Evolutionary conservation across 1,284 basidiomycete species (phyloP), one percentile per base, ranked within the genome.

Genomic region (Leccinum olivaceoglutinosum): DNA sequence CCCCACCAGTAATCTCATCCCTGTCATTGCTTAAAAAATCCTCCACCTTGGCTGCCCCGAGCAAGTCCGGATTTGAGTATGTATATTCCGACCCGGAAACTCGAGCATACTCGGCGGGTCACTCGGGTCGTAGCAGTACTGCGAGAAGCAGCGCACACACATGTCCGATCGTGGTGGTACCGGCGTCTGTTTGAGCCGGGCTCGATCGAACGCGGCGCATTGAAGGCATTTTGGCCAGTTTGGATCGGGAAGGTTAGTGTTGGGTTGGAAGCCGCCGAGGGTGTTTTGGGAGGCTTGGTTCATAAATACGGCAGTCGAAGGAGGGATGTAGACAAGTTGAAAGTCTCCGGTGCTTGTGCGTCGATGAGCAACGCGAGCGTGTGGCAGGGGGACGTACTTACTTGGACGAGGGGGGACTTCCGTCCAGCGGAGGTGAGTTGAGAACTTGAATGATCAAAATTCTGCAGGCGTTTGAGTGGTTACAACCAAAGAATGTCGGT

Each of bases 401-500:
- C 86, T 88, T 88, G 21, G 84, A 79, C 7, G 84, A 79, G 21
- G 87, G 86, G 62, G 79, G 69, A 60, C 77, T 78, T 7, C 87
- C 86, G 64, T 80, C 80, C 38, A 85, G 68, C 2, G 87, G 87
- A 8, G 86, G 86, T 29, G 84, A 77, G 69, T 87, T 88, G 4
- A 87, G 87, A n/a, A n/a, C n/a, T n/a, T n/a, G n/a, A n/a, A n/a
- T n/a, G n/a, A n/a, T n/a, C n/a, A n/a, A n/a, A n/a, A n/a, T n/a
- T 83, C 82, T 1, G 83, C 75, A 12, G 83, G 80, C 11, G 53
- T 75, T 62, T 79, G 72, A n/a, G 58, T 71, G 85, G 68, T 86
- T 75, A 70, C 90, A 92, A 1, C 90, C 90, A 74, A 92, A 93
- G 74, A 93, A 92, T 0, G 87, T 87, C 6, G 90, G 84, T 18